Percentiles rank a stretch among this genome's conserved stretches.
phyloP scores from a whole-genome alignment of 306 rosid genomes.

The Prunus dulcis region DNA sequence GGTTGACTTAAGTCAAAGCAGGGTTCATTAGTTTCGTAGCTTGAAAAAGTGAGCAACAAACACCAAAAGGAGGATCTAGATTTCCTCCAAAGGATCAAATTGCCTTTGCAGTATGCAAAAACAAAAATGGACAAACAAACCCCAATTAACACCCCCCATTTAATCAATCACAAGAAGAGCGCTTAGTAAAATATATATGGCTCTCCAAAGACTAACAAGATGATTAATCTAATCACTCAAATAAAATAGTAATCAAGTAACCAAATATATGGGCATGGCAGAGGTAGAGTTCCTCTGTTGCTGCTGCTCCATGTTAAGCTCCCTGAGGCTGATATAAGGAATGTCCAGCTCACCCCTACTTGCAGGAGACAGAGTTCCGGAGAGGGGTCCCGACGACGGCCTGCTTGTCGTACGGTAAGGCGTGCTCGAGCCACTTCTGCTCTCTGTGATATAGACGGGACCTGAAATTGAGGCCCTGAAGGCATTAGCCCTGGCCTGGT shows the following conservation, averaged over 20 bases:
- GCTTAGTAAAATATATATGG: conserved; percentile 1
- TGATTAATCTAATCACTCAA: not conserved
- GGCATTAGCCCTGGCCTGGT: conserved; percentile 70
- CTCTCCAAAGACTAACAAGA: conserved; percentile 1
- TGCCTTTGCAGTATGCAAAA: conserved; percentile 9
- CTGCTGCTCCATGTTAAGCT: conserved; percentile 77
- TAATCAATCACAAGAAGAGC: conserved; percentile 1
- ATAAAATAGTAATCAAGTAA: conserved; percentile 31
- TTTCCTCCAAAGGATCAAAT: conserved; percentile 32
- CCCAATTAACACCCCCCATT: conserved; percentile 5
- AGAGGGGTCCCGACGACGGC: conserved; percentile 67
- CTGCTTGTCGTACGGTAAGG: conserved; percentile 52
- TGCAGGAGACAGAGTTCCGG: conserved; percentile 56
- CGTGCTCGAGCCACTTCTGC: conserved; percentile 62
- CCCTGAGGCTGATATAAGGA: conserved; percentile 82
- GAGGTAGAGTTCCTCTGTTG: conserved; percentile 71
- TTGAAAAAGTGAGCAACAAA: conserved; percentile 15
- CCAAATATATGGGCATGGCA: conserved; percentile 78
- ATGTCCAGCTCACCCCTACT: conserved; percentile 42
- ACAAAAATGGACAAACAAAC: not conserved
- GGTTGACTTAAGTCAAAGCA: conserved; percentile 34
- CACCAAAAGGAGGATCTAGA: conserved; percentile 38
- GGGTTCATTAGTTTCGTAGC: conserved; percentile 16
- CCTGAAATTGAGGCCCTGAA: conserved; percentile 78
- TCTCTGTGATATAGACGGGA: conserved; percentile 75